phyloP scores from a whole-genome alignment of 2,329 filamentous ascomycete genomes.

The Alternaria arbusti region DNA sequence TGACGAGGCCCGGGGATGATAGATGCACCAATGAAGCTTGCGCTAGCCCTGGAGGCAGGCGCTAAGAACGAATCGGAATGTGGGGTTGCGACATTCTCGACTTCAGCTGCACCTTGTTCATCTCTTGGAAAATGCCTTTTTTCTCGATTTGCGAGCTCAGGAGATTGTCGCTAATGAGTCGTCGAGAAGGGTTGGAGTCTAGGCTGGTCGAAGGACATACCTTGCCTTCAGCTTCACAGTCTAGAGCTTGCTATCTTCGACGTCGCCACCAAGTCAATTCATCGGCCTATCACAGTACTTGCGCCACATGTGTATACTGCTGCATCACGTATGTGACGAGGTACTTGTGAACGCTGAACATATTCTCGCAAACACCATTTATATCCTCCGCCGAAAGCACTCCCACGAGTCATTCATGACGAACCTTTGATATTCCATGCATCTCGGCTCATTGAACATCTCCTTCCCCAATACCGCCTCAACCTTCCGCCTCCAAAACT shows the following conservation, averaged over 20 bases:
- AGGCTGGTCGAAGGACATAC: background rate
- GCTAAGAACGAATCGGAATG: conserved; percentile 3
- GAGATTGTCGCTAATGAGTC: too few relatives aligned
- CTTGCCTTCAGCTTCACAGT: background rate
- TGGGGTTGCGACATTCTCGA: background rate
- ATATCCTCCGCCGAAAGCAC: background rate
- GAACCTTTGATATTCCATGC: background rate
- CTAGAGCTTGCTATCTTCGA: background rate
- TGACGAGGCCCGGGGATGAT: background rate
- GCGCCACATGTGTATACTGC: background rate
- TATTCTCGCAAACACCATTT: background rate
- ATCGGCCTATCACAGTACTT: background rate
- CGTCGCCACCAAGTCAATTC: background rate
- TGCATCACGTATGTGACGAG: background rate
- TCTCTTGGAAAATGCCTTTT: background rate
- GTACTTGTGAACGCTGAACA: background rate
- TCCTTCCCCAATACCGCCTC: background rate
- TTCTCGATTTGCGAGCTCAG: background rate
- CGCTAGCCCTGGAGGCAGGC: background rate
- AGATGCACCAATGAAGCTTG: background rate
- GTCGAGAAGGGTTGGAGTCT: background rate
- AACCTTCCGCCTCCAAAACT: background rate
- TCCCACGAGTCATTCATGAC: background rate
- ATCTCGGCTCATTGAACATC: background rate
- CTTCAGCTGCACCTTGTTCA: conserved; percentile 12